phyloP scores from a whole-genome alignment of 2,329 filamentous ascomycete species.

The Pseudogymnoascus sp. region DNA sequence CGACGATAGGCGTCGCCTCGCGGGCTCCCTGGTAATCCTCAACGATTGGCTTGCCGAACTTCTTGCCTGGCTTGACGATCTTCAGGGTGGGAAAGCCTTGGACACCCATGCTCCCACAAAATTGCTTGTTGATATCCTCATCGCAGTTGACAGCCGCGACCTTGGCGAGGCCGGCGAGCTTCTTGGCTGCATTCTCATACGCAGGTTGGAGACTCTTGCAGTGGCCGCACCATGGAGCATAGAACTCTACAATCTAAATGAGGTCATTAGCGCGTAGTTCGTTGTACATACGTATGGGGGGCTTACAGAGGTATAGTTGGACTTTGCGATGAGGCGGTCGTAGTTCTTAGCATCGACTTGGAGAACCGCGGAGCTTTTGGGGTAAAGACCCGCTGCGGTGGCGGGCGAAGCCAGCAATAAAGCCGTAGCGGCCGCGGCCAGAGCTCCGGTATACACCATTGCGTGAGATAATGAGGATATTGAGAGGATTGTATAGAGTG shows the following conservation, averaged over 20 bases:
- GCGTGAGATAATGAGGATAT: constrained; percentile 13
- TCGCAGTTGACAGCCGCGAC: constrained; percentile 95
- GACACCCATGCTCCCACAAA: constrained; percentile 79
- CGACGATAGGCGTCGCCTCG: constrained; percentile 77
- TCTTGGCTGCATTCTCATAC: constrained; percentile 88
- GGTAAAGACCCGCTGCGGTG: constrained; percentile 66
- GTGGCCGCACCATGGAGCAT: constrained; percentile 95
- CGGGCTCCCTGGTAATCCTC: constrained; percentile 86
- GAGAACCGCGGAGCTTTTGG: constrained; percentile 77
- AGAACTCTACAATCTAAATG: constrained; percentile 76
- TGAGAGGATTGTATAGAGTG: not conserved
- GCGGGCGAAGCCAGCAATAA: constrained; percentile 58
- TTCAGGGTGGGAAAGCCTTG: constrained; percentile 95
- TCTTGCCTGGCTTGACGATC: constrained; percentile 79
- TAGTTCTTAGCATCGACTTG: constrained; percentile 74
- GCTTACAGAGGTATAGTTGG: constrained; percentile 83
- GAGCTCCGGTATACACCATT: constrained; percentile 46
- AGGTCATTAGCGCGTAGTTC: constrained; percentile 17
- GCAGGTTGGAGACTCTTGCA: constrained; percentile 93
- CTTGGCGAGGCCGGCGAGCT: constrained; percentile 83
- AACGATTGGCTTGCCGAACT: constrained; percentile 66
- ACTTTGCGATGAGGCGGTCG: constrained; percentile 72
- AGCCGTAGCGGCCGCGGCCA: constrained; percentile 48
- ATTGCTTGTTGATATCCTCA: constrained; percentile 79
- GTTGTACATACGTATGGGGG: constrained; percentile 11